These are phyloP conservation scores for Aspergillus saccharolyticus DNA, from an alignment of 495 filamentous ascomycete genomes.

Conservation along the genomic window DNA sequence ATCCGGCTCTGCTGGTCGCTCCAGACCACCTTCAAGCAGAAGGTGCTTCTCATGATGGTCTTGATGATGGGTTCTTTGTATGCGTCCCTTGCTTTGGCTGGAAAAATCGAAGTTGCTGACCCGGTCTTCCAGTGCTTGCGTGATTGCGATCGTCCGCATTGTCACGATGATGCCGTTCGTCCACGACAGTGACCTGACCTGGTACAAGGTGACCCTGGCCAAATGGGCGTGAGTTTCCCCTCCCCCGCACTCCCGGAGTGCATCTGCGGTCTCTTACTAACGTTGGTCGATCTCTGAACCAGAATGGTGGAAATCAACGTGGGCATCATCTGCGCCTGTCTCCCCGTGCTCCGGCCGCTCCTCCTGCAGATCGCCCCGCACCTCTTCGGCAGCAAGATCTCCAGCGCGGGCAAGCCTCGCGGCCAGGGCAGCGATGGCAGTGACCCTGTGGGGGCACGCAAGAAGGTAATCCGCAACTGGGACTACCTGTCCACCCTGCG, in stretches of 20 bases:
- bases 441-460: background rate
- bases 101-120: background rate
- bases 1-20: conserved; percentile 11
- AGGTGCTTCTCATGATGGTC: conserved; percentile 7
- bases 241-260: background rate
- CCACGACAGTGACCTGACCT: conserved; percentile 7
- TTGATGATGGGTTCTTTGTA: conserved; percentile 13
- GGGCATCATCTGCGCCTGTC: conserved; percentile 11
- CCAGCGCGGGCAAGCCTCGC: background rate
- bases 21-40: conserved; percentile 5
- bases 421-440: background rate
- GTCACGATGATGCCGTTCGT: conserved; percentile 12
- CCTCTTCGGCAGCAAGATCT: conserved; percentile 1
- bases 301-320: conserved; percentile 16
- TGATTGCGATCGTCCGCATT: conserved; percentile 8
- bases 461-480: conserved; percentile 9
- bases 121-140: conserved; percentile 2
- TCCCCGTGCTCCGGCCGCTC: conserved; percentile 7
- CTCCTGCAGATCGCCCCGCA: conserved; percentile 2
- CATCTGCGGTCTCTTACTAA: background rate
- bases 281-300: background rate
- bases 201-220: conserved; percentile 11
- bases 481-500: conserved; percentile 6
- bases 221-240: conserved; percentile 11
- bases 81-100: background rate